These are phyloP conservation scores for Cyphellophora attinorum DNA, from an alignment of 2,329 filamentous ascomycete genomes.

Conservation along the genomic window DNA sequence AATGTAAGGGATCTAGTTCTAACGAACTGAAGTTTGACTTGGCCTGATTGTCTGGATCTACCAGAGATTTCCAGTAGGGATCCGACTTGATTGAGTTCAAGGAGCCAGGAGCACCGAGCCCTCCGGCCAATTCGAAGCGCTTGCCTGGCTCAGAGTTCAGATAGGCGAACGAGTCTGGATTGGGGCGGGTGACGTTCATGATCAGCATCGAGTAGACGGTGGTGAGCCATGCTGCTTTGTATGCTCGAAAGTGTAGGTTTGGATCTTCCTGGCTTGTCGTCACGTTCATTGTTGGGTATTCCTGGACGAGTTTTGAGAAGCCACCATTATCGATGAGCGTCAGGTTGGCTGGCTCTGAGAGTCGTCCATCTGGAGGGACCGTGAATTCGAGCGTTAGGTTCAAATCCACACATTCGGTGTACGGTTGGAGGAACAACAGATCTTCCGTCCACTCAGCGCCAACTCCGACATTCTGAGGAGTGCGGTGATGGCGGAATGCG, in stretches of 20 bases:
- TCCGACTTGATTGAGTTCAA: constrained; percentile 18
- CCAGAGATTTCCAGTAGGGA: not conserved
- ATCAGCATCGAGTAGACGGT: constrained; percentile 20
- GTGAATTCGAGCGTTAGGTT: constrained; percentile 31
- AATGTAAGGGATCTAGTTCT: too few relatives aligned
- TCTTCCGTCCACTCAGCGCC: constrained; percentile 19
- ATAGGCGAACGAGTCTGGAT: constrained; percentile 17
- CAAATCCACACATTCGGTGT: constrained; percentile 31
- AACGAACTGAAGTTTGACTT: too few relatives aligned
- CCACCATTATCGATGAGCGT: constrained; percentile 33
- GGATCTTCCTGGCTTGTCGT: constrained; percentile 26
- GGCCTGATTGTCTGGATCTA: not conserved
- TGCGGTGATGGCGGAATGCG: constrained; percentile 34
- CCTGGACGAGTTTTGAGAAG: constrained; percentile 28
- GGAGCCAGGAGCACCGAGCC: constrained; percentile 22
- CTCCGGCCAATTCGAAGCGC: not conserved
- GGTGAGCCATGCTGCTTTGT: constrained; percentile 34
- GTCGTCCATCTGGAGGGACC: constrained; percentile 12
- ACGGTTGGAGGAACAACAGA: constrained; percentile 34
- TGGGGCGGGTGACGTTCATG: constrained; percentile 27
- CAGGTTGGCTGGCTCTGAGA: constrained; percentile 15
- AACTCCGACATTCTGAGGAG: constrained; percentile 19
- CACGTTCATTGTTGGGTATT: constrained; percentile 19
- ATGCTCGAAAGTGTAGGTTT: constrained; percentile 31
- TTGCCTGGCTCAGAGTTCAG: constrained; percentile 27